Percentiles rank a stretch among this genome's conserved stretches.
phyloP scores from a whole-genome alignment of 108 stramenopile genomes.

The Cyclotella baltica region DNA sequence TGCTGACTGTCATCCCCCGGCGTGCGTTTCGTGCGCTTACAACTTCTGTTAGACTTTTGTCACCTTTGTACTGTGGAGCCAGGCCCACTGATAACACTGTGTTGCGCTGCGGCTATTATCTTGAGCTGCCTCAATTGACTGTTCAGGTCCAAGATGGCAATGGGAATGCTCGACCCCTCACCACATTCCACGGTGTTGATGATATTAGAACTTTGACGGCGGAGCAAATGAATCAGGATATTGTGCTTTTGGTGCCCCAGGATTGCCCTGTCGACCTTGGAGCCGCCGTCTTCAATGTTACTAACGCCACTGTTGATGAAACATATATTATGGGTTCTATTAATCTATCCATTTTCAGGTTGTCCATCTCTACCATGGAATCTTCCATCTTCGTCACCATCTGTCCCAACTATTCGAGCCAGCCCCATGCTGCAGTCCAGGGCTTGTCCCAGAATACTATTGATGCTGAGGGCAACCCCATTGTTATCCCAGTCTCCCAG shows the following conservation, averaged over 20 bases:
- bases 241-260: neutral
- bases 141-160: neutral
- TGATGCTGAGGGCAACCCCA: neutral
- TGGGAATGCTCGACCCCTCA: neutral
- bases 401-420: neutral
- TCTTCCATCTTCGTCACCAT: neutral
- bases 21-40: neutral
- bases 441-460: neutral
- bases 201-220: neutral
- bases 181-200: neutral
- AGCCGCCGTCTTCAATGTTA: neutral
- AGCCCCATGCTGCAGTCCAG: neutral
- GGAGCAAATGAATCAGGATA: neutral
- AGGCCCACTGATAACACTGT: neutral
- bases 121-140: neutral
- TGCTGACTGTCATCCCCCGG: neutral
- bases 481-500: neutral
- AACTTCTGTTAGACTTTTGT: neutral
- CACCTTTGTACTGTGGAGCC: neutral
- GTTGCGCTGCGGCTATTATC: neutral
- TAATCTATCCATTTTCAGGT: neutral
- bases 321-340: neutral
- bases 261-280: neutral
- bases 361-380: slow-evolving; percentile 2
- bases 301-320: neutral